Percentiles rank a stretch among this genome's conserved stretches.
phyloP scores from a whole-genome alignment of 306 rosid genomes.

The Casuarina equisetifolia region DNA sequence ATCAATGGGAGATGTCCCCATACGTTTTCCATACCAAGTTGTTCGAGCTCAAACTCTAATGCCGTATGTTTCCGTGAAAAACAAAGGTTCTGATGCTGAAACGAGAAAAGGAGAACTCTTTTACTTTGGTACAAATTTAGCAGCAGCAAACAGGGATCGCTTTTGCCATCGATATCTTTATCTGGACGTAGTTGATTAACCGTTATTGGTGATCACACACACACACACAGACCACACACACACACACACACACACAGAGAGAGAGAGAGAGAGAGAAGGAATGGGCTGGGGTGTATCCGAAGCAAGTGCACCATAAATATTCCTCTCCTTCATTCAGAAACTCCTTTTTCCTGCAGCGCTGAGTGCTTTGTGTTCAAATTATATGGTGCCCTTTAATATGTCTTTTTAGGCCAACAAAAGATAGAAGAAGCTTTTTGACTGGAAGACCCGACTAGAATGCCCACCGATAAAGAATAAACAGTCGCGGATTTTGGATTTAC shows the following conservation, averaged over 20 bases:
- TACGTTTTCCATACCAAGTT: neutral
- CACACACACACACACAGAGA: no score
- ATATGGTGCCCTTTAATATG: constrained; percentile 68
- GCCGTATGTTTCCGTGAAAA: constrained; percentile 43
- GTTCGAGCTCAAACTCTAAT: constrained; percentile 39
- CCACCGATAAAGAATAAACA: constrained; percentile 35
- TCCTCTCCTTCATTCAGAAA: constrained; percentile 73
- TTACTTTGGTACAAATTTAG: constrained; percentile 54
- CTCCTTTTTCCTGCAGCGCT: constrained; percentile 70
- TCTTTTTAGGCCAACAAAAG: constrained; percentile 99
- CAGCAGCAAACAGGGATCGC: constrained; percentile 29
- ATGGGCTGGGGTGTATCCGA: constrained; percentile 51
- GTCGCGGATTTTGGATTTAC: constrained; percentile 50
- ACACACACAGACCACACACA: no score
- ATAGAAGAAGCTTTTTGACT: constrained; percentile 85
- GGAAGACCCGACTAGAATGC: constrained; percentile 31
- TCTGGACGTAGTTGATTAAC: constrained; percentile 36
- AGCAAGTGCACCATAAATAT: constrained; percentile 50
- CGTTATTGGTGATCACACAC: constrained; percentile 44
- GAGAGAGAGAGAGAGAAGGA: constrained; percentile 32
- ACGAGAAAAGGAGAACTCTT: constrained; percentile 45
- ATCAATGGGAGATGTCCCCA: no score
- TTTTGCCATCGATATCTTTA: constrained; percentile 28
- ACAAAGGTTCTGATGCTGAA: constrained; percentile 42
- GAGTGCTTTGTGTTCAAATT: constrained; percentile 80